Percentiles rank a stretch among this genome's conserved stretches.
Conservation (phyloP, 495 filamentous ascomycete genomes). For the Bathelium albidoporum region DNA sequence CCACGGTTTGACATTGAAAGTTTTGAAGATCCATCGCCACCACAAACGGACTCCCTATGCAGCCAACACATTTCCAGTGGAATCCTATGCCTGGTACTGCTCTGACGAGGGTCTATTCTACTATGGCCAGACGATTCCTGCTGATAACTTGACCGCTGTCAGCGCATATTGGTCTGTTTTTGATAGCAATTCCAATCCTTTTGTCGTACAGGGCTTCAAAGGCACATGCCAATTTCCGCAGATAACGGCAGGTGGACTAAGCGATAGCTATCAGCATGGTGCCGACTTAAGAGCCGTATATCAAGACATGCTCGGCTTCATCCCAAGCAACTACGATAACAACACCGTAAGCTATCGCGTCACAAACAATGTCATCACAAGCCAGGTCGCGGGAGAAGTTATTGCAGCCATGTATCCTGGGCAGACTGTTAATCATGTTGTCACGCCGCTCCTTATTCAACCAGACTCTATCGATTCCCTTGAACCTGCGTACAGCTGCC, state of each 20-base stretch:
- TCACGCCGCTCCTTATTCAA: slow-evolving; percentile 40
- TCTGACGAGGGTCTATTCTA: slow-evolving; percentile 50
- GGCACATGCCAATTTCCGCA: slow-evolving; percentile 64
- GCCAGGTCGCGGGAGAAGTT: slow-evolving; percentile 57
- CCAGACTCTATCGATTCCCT: slow-evolving; percentile 49
- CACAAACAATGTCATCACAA: slow-evolving; percentile 61
- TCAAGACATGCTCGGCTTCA: slow-evolving; percentile 45
- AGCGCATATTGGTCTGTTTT: slow-evolving; percentile 48
- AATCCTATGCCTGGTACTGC: slow-evolving; percentile 57
- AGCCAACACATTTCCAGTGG: slow-evolving; percentile 54
- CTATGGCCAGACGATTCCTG: slow-evolving; percentile 42
- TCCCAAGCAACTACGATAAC: slow-evolving; percentile 38
- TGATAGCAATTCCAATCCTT: slow-evolving; percentile 46
- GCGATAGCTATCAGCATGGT: slow-evolving; percentile 59
- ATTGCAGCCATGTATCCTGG: slow-evolving; percentile 48
- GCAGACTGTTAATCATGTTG: slow-evolving; percentile 2
- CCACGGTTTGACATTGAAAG: neutral
- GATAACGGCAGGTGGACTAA: slow-evolving; percentile 51
- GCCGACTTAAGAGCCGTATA: slow-evolving; percentile 55
- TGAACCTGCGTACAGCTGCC: slow-evolving; percentile 53
- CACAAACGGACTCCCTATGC: slow-evolving; percentile 66
- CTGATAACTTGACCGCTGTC: slow-evolving; percentile 30
- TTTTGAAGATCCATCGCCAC: slow-evolving; percentile 54
- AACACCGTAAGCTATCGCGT: slow-evolving; percentile 46
- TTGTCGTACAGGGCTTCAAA: slow-evolving; percentile 45